Conservation (phyloP, 2,329 filamentous ascomycete genomes). For the Penicillium fuscoglaucum region DNA sequence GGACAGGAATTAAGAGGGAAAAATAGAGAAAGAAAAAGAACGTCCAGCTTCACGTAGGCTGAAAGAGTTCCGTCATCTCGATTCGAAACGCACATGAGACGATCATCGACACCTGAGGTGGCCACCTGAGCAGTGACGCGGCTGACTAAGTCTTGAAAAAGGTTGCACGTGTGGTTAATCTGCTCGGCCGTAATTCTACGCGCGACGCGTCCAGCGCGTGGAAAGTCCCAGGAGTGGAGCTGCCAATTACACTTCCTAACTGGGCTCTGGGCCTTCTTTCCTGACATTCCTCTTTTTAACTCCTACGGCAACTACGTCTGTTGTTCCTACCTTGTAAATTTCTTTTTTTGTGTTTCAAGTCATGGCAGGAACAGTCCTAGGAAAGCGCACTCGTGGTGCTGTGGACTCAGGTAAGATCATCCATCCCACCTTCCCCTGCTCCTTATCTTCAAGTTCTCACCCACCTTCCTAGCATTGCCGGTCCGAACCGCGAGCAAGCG, state of each 20-base stretch:
- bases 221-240: background rate
- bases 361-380: constrained; percentile 45
- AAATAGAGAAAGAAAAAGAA: constrained; percentile 11
- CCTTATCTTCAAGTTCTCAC: constrained; percentile 17
- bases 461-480: constrained; percentile 29
- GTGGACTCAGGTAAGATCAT: constrained; percentile 42
- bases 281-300: constrained; percentile 7
- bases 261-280: constrained; percentile 5
- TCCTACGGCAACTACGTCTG: background rate
- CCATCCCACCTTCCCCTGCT: constrained; percentile 14
- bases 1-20: background rate
- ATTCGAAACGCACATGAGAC: constrained; percentile 16
- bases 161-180: background rate
- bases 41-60: constrained; percentile 2
- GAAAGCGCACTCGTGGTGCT: constrained; percentile 44
- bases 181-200: background rate
- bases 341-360: constrained; percentile 25
- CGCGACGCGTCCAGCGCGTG: constrained; percentile 11
- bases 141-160: background rate
- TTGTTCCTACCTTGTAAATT: constrained; percentile 1
- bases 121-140: background rate
- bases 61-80: constrained; percentile 4
- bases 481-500: constrained; percentile 49
- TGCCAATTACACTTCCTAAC: constrained; percentile 14
- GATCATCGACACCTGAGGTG: constrained; percentile 7